Base-by-base conservation (phyloP, 192 early-diverging fungal species). In the Podila epigama region DNA sequence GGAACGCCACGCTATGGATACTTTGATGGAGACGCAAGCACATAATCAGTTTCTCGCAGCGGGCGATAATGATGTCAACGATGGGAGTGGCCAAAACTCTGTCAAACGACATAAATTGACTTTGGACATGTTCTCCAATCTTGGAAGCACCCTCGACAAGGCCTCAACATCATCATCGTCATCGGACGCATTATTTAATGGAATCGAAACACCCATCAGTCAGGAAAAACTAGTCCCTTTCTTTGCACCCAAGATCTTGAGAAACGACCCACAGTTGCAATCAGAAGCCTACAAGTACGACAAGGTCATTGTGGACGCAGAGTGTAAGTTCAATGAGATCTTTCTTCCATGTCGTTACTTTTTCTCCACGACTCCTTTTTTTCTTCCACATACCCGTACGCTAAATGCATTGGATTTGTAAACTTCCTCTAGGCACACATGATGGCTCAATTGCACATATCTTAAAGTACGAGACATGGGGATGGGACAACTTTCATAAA, bases 381-480 rank as follows among this genome's bases (percentile, higher is more conserved):
- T 41, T 58, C 37, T 41, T 1, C n/a, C 2, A n/a, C n/a, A n/a
- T n/a, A n/a, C n/a, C n/a, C n/a, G n/a, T n/a, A n/a, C n/a, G n/a
- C n/a, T n/a, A n/a, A n/a, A n/a, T n/a, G n/a, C n/a, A n/a, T n/a
- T n/a, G n/a, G n/a, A n/a, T n/a, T n/a, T n/a, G n/a, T n/a, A n/a
- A n/a, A n/a, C 32, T 52, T 53, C 22, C 20, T 15, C 1, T 55
- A 78, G 91, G 83, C 20, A 97, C 97, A 7, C 96, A 97, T 73
- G 97, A 99, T 75, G 97, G 96, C 22, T 97, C 94, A 0, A 86
- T 93, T 31, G 83, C 75, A 5, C 93, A 94, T 81, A 83, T 94
- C 40, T 72, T 86, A 3, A 94, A 90, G 83, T 95, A 95, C 80
- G 84, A 89, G 60, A 77, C 80, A 13, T 88, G 86, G 77, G 93